A percentile compares a stretch with the other conserved stretches of the same genome.
phyloP scores from a whole-genome alignment of 1,139 yeast species.

The Barnettozyma hawaiiensis region DNA sequence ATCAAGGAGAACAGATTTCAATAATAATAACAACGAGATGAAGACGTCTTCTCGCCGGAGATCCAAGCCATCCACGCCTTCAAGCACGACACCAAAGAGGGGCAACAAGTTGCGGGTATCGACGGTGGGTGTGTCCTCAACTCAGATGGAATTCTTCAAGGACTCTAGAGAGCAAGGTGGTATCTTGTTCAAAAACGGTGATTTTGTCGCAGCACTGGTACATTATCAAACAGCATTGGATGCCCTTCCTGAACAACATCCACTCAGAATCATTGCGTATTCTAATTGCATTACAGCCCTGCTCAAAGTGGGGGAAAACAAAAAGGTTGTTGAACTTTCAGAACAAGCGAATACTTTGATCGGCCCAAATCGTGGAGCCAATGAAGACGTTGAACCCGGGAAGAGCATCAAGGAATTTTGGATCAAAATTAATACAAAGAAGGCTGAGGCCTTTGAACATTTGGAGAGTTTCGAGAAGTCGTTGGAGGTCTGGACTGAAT shows the following conservation, averaged over 20 bases:
- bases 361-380: constrained; percentile 35
- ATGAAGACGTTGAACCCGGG: constrained; percentile 40
- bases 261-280: constrained; percentile 58
- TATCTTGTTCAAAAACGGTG: constrained; percentile 70
- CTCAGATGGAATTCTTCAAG: constrained; percentile 42
- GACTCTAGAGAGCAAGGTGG: constrained; percentile 58
- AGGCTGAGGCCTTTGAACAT: constrained; percentile 82
- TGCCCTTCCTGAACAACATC: constrained; percentile 60
- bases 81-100: constrained; percentile 5
- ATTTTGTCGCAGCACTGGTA: constrained; percentile 61
- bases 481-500: constrained; percentile 49
- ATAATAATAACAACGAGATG: constrained; percentile 12
- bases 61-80: constrained; percentile 6
- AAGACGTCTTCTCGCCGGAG: constrained; percentile 19
- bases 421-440: constrained; percentile 59
- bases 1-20: not conserved
- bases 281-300: constrained; percentile 75
- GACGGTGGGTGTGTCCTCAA: constrained; percentile 29
- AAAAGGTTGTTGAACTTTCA: constrained; percentile 50
- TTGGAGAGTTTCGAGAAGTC: constrained; percentile 67
- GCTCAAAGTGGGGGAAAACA: constrained; percentile 70
- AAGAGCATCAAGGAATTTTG: constrained; percentile 67
- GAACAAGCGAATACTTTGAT: constrained; percentile 55
- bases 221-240: constrained; percentile 58
- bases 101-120: constrained; percentile 24